A percentile compares a stretch with the other conserved stretches of the same genome.
These are phyloP conservation scores for Planoprotostelium fungivorum DNA, from an alignment of 78 protist species.

Conservation along the genomic window DNA sequence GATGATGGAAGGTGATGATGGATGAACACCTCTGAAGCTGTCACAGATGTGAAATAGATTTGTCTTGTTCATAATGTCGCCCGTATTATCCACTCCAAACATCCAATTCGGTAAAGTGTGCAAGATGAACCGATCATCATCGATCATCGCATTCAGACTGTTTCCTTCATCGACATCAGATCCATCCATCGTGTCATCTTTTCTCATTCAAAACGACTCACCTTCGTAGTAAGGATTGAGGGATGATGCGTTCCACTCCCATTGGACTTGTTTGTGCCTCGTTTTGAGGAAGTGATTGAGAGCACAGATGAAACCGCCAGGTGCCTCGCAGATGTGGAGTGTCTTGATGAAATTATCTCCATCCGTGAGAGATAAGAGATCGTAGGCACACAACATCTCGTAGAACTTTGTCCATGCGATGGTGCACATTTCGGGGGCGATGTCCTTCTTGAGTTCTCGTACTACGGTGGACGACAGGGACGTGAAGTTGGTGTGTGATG, in stretches of 20 bases:
- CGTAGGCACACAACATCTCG: conserved; percentile 10
- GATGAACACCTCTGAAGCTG: background rate
- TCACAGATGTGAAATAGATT: conserved; percentile 9
- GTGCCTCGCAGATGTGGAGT: conserved; percentile 48
- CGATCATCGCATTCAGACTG: conserved; percentile 12
- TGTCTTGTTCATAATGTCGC: conserved; percentile 13
- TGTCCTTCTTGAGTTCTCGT: background rate
- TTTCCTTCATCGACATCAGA: too few relatives aligned
- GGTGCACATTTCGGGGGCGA: conserved; percentile 33
- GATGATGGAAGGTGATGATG: background rate
- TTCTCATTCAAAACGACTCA: background rate
- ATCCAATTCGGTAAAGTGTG: conserved; percentile 16
- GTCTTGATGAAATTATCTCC: background rate
- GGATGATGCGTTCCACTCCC: conserved; percentile 22
- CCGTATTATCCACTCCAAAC: conserved; percentile 40
- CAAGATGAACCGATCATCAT: conserved; percentile 20
- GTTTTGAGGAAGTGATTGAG: conserved; percentile 21
- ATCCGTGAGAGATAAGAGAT: background rate
- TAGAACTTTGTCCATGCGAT: conserved; percentile 35
- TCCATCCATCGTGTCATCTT: background rate
- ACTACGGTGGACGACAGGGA: background rate
- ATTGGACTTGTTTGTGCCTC: background rate
- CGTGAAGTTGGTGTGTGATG: conserved; percentile 19
- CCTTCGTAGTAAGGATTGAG: conserved; percentile 38
- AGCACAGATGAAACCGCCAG: conserved; percentile 31